These are phyloP conservation scores for Daldinia caldariorum DNA, from an alignment of 495 filamentous ascomycete genomes.

Conservation along the genomic window DNA sequence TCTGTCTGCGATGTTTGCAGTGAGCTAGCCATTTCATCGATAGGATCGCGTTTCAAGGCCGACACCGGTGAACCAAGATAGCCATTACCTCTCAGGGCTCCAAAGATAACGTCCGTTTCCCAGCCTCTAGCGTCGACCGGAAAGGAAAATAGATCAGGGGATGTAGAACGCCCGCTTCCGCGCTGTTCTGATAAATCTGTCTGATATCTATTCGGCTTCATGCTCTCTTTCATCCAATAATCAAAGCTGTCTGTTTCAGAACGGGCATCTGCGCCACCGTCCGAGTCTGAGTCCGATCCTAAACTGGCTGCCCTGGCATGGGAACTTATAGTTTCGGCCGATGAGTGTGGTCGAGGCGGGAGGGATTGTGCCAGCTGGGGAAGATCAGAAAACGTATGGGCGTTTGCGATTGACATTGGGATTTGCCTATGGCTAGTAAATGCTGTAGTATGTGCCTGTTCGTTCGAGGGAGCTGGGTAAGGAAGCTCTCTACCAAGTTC, in stretches of 20 bases:
- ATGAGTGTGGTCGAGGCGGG: constrained; percentile 46
- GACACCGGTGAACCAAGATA: constrained; percentile 47
- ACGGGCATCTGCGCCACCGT: constrained; percentile 46
- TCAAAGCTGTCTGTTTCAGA: constrained; percentile 55
- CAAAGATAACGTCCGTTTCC: constrained; percentile 57
- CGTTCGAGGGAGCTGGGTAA: constrained; percentile 24
- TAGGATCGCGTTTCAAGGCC: constrained; percentile 49
- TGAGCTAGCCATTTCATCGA: constrained; percentile 53
- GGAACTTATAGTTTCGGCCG: constrained; percentile 46
- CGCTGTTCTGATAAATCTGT: constrained; percentile 41
- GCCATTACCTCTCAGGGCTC: constrained; percentile 49
- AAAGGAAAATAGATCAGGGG: constrained; percentile 60
- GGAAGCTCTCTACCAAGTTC: constrained; percentile 14
- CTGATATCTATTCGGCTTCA: constrained; percentile 48
- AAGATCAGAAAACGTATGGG: constrained; percentile 34
- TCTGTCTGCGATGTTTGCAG: constrained; percentile 43
- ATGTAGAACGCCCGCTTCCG: constrained; percentile 40
- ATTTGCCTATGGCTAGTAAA: constrained; percentile 42
- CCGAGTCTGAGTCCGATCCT: constrained; percentile 49
- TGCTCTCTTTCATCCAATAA: constrained; percentile 58
- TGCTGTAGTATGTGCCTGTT: constrained; percentile 42
- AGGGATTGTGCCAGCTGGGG: constrained; percentile 42
- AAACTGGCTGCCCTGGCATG: constrained; percentile 51
- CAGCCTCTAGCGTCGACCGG: constrained; percentile 51
- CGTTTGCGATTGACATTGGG: constrained; percentile 16